Percentiles rank a stretch among this genome's conserved stretches.
Conservation (phyloP, 345 rosid species). For the Corchorus capsularis region DNA sequence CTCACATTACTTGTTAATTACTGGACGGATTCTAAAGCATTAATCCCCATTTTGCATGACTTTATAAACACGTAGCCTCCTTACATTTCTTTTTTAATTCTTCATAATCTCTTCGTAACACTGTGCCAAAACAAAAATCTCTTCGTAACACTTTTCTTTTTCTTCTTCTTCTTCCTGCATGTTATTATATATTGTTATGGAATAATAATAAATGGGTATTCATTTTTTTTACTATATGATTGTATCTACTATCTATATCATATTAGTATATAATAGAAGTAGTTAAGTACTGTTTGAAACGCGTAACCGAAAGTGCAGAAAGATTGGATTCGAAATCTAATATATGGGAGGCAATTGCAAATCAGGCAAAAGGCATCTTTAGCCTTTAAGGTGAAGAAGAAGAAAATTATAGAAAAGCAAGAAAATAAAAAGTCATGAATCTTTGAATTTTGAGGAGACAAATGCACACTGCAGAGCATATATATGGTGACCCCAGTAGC, state of each 20-base stretch:
- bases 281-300: neutral
- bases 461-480: neutral
- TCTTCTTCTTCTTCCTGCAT: neutral
- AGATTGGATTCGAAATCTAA: neutral
- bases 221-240: too few relatives aligned
- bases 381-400: neutral
- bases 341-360: neutral
- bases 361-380: neutral
- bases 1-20: neutral
- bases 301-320: neutral
- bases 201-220: too few relatives aligned
- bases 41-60: neutral
- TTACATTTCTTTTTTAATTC: neutral
- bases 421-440: neutral
- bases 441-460: neutral
- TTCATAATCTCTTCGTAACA: neutral
- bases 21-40: constrained; percentile 5
- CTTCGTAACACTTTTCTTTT: too few relatives aligned
- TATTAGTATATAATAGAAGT: too few relatives aligned
- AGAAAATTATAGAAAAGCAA: neutral
- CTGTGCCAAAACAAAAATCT: too few relatives aligned
- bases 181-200: too few relatives aligned
- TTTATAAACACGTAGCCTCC: neutral
- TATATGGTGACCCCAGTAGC: neutral
- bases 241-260: too few relatives aligned